Conservation (phyloP, 805 yeast species). For the Ogataea pini region DNA sequence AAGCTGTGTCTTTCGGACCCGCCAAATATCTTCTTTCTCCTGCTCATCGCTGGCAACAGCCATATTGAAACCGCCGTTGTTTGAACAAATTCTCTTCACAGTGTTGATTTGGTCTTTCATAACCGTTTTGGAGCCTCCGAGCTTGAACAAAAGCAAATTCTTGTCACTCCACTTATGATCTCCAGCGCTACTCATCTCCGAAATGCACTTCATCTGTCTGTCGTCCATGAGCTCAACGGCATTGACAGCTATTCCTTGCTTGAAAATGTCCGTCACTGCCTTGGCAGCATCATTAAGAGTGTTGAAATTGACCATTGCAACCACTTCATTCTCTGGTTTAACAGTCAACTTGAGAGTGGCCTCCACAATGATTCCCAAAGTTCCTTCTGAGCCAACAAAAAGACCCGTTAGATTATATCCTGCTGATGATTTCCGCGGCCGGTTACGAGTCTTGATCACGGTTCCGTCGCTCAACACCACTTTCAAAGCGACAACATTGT, state of each 20-base stretch:
- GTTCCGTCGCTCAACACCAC: conserved; percentile 84
- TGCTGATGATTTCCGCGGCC: conserved; percentile 78
- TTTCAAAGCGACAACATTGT: conserved; percentile 65
- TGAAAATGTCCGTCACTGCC: conserved; percentile 61
- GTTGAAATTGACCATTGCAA: conserved; percentile 68
- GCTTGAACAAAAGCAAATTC: conserved; percentile 53
- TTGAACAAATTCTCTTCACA: conserved; percentile 51
- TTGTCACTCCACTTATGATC: conserved; percentile 33
- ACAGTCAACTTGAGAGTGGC: conserved; percentile 69
- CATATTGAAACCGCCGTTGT: conserved; percentile 54
- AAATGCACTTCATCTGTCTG: conserved; percentile 66
- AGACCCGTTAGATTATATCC: conserved; percentile 76
- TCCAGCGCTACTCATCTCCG: conserved; percentile 45
- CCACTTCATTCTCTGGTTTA: conserved; percentile 63
- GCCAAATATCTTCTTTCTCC: conserved; percentile 67
- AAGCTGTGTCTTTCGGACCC: conserved; percentile 70
- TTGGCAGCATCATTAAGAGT: conserved; percentile 66
- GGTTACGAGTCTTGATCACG: conserved; percentile 65
- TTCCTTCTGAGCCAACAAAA: conserved; percentile 75
- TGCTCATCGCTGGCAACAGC: conserved; percentile 59
- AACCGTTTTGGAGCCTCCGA: conserved; percentile 49
- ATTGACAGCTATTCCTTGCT: conserved; percentile 62
- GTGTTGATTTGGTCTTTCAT: conserved; percentile 45
- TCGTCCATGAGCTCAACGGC: conserved; percentile 75
- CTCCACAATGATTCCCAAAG: conserved; percentile 73